Conservation (phyloP, 139 green algal species). For the Micractinium sp. region DNA sequence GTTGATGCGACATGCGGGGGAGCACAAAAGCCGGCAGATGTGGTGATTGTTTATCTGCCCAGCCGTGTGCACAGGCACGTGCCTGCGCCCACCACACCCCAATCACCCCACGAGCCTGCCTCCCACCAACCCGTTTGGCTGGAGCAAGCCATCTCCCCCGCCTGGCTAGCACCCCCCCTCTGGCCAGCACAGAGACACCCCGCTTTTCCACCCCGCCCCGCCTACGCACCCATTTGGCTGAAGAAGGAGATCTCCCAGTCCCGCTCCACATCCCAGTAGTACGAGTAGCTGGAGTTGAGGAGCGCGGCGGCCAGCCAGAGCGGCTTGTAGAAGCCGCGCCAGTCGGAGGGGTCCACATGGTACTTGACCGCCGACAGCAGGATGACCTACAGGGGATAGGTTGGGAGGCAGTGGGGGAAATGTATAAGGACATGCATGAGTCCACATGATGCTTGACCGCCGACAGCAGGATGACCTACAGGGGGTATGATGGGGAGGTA, state of each 20-base stretch:
- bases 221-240: conserved; percentile 33
- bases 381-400: conserved; percentile 61
- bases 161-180: too few relatives aligned
- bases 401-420: neutral
- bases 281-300: conserved; percentile 92
- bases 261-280: conserved; percentile 95
- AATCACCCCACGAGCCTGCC: neutral
- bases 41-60: too few relatives aligned
- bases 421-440: neutral
- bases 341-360: conserved; percentile 58
- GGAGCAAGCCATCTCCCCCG: too few relatives aligned
- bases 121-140: too few relatives aligned
- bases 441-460: conserved; percentile 78
- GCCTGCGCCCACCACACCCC: too few relatives aligned
- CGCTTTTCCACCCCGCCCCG: neutral
- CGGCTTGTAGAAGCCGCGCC: conserved; percentile 54
- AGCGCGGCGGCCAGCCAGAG: conserved; percentile 80
- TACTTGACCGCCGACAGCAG: conserved; percentile 82
- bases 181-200: neutral
- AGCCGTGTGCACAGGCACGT: neutral
- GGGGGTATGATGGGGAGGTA: neutral
- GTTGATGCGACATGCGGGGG: neutral
- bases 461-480: conserved; percentile 79
- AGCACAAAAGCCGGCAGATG: neutral
- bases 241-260: conserved; percentile 95